Percentiles rank a stretch among this genome's conserved stretches.
Conservation (phyloP, 2,329 filamentous ascomycete species). For the Apiospora sp. region DNA sequence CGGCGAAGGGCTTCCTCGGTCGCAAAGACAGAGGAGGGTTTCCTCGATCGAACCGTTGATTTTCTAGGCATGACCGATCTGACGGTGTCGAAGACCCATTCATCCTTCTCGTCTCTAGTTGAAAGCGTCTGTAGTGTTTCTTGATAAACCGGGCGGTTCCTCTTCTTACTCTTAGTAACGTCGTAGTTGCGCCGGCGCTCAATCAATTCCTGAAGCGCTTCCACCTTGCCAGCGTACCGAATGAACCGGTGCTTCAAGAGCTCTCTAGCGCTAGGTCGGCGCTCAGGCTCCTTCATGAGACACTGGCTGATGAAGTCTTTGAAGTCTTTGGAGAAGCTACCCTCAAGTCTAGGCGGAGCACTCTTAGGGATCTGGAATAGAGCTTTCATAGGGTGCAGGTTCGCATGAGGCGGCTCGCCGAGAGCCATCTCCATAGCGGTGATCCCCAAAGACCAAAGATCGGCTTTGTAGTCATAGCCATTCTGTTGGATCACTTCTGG, state of each 20-base stretch:
- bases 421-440: constrained; percentile 90
- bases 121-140: constrained; percentile 83
- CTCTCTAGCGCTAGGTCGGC: constrained; percentile 84
- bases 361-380: constrained; percentile 92
- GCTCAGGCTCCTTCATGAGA: constrained; percentile 89
- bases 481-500: constrained; percentile 93
- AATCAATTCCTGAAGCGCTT: constrained; percentile 87
- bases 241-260: constrained; percentile 90
- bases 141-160: constrained; percentile 86
- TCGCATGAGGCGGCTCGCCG: constrained; percentile 86
- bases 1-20: constrained; percentile 68
- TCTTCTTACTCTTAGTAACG: constrained; percentile 72
- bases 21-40: constrained; percentile 63
- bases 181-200: constrained; percentile 85
- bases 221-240: constrained; percentile 83
- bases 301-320: constrained; percentile 93
- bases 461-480: constrained; percentile 84
- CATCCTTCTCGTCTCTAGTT: constrained; percentile 75
- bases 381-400: constrained; percentile 92
- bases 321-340: constrained; percentile 87
- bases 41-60: constrained; percentile 59
- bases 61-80: constrained; percentile 73
- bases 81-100: constrained; percentile 96
- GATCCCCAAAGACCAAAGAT: constrained; percentile 93
- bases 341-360: constrained; percentile 82